Conservation (phyloP, 208 protist species). For the Naegleria lovaniensis region DNA sequence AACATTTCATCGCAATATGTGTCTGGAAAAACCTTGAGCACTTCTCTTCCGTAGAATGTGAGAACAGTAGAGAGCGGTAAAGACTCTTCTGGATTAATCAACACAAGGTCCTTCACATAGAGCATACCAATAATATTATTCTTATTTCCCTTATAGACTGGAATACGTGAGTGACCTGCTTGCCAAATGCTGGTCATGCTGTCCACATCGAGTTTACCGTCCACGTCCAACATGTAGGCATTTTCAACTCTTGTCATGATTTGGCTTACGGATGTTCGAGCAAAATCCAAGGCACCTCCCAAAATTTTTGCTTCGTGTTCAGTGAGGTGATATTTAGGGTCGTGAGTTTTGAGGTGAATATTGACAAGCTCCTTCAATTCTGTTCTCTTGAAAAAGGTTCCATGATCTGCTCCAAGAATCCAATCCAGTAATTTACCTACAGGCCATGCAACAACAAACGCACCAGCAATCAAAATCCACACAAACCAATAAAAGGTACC, state of each 20-base stretch:
- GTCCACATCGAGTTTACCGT: constrained; percentile 52
- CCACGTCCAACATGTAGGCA: constrained; percentile 66
- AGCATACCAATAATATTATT: constrained; percentile 71
- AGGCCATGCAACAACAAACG: constrained; percentile 32
- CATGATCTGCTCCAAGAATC: constrained; percentile 28
- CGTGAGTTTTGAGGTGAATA: constrained; percentile 6
- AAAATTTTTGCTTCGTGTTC: constrained; percentile 63
- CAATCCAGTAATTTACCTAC: constrained; percentile 30
- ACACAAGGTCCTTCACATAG: constrained; percentile 67
- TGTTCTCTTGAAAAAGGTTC: constrained; percentile 25
- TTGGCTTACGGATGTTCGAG: constrained; percentile 57
- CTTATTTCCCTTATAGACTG: constrained; percentile 63
- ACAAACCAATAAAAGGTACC: constrained; percentile 22
- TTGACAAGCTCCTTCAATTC: constrained; percentile 33
- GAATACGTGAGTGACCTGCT: constrained; percentile 67
- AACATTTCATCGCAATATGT: constrained; percentile 86
- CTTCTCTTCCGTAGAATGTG: constrained; percentile 80
- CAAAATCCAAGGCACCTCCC: constrained; percentile 61
- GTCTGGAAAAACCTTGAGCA: constrained; percentile 70
- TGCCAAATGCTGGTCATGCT: constrained; percentile 58
- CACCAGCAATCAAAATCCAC: constrained; percentile 21
- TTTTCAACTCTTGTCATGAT: constrained; percentile 52
- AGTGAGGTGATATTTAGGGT: constrained; percentile 34
- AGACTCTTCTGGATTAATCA: constrained; percentile 27
- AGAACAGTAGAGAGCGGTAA: constrained; percentile 58